phyloP scores from a whole-genome alignment of 2,329 filamentous ascomycete genomes.

The Xylariaceae sp. region DNA sequence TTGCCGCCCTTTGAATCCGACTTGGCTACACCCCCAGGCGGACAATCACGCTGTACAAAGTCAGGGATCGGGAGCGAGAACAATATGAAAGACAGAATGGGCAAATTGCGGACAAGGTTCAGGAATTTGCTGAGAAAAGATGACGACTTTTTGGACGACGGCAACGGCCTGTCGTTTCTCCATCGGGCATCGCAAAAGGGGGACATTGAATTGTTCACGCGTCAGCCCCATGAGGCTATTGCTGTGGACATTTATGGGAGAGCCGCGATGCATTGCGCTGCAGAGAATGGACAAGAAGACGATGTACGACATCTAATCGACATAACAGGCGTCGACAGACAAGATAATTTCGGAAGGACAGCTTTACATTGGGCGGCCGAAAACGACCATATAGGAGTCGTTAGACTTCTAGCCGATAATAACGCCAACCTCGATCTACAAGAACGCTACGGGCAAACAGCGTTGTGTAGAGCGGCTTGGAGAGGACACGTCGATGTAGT shows the following conservation, averaged over 20 bases:
- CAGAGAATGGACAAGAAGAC: constrained; percentile 2
- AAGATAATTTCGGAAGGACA: constrained; percentile 3
- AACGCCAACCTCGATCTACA: not conserved
- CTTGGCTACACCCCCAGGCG: not conserved
- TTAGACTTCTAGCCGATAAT: not conserved
- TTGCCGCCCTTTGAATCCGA: not conserved
- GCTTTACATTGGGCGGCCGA: constrained; percentile 6
- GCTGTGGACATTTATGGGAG: constrained; percentile 5
- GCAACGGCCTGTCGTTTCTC: not conserved
- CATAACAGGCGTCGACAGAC: not conserved
- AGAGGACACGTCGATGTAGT: constrained; percentile 1
- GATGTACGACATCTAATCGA: not conserved
- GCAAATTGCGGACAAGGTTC: not conserved
- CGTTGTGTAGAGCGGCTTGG: constrained; percentile 4
- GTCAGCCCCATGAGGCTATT: not conserved
- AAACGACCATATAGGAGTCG: not conserved
- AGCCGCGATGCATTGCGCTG: constrained; percentile 4
- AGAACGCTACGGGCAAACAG: not conserved
- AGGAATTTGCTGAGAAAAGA: not conserved
- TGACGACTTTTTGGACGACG: not conserved
- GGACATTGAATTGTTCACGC: not conserved
- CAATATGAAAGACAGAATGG: not conserved
- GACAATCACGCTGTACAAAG: too few relatives aligned
- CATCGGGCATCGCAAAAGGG: constrained; percentile 3
- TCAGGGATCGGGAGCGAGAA: not conserved